Evolutionary conservation across 1,139 yeast genomes (phyloP).

Genomic region (Arxiozyma slooffiae): DNA sequence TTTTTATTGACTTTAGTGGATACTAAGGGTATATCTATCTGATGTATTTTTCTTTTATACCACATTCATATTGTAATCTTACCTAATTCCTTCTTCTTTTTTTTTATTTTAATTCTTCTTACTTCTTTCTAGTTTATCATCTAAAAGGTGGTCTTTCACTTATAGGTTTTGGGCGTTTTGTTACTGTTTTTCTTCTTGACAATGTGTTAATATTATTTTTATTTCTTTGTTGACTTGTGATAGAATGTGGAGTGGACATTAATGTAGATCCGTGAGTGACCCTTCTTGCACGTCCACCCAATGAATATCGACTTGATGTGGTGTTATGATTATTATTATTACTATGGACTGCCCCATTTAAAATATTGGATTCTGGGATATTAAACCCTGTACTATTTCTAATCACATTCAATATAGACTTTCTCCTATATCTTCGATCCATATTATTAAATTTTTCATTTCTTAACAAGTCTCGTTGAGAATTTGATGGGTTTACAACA

Average conservation of each 20-base stretch:
- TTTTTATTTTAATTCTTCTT: too few relatives aligned
- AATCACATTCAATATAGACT: constrained; percentile 27
- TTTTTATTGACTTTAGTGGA: too few relatives aligned
- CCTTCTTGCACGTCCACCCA: constrained; percentile 5
- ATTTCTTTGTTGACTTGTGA: neutral
- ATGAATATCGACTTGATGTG: neutral
- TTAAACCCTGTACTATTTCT: constrained; percentile 22
- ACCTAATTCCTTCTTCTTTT: too few relatives aligned
- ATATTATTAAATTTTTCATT: neutral
- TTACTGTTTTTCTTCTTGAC: neutral
- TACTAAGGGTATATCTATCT: neutral
- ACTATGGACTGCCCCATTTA: neutral
- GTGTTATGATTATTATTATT: neutral
- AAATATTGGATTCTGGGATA: neutral
- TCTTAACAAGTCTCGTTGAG: neutral
- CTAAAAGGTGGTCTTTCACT: constrained; percentile 24
- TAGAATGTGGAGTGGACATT: neutral
- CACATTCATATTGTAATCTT: too few relatives aligned
- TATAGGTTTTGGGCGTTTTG: constrained; percentile 4
- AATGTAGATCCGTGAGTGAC: constrained; percentile 3
- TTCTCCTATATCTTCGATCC: constrained; percentile 18
- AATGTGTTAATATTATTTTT: neutral
- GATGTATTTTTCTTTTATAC: neutral
- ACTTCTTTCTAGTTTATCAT: constrained; percentile 3
- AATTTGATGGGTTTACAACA: constrained; percentile 23